phyloP scores from a whole-genome alignment of 495 filamentous ascomycete species.

The Corynascus novoguineensis region DNA sequence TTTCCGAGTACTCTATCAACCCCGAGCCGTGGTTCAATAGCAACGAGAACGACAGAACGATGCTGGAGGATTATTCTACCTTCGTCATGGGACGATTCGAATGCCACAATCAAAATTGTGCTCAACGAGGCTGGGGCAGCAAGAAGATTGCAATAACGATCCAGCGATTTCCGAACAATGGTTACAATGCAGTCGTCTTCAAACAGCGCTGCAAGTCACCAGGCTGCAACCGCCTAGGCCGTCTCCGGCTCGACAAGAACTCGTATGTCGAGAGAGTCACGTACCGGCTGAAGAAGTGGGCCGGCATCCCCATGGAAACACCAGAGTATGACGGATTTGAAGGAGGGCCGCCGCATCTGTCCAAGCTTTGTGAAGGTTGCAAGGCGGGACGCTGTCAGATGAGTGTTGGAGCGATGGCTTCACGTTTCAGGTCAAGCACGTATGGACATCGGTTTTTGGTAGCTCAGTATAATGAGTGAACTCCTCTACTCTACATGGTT shows the following conservation, averaged over 20 bases:
- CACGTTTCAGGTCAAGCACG: too few species aligned
- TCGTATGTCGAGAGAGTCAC: constrained; percentile 29
- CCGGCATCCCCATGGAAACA: constrained; percentile 17
- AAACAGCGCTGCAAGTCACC: constrained; percentile 26
- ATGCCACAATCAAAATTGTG: constrained; percentile 21
- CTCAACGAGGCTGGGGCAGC: constrained; percentile 26
- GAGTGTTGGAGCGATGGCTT: too few species aligned
- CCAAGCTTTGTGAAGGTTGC: constrained; percentile 28
- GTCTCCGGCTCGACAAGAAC: constrained; percentile 21
- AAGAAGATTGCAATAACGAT: constrained; percentile 27
- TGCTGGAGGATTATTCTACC: constrained; percentile 13
- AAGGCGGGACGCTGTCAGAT: constrained; percentile 16
- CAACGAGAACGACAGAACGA: background rate
- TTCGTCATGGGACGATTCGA: constrained; percentile 26
- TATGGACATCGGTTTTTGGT: too few species aligned
- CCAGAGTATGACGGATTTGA: background rate
- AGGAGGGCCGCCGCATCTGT: constrained; percentile 17
- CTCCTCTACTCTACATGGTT: too few species aligned
- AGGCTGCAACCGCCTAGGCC: constrained; percentile 25
- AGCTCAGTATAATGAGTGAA: too few species aligned
- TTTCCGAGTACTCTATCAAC: background rate
- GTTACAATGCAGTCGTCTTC: constrained; percentile 30
- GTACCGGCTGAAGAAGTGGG: constrained; percentile 31
- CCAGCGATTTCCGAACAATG: constrained; percentile 18
- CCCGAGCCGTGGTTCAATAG: background rate